Conservation (phyloP, 1,284 basidiomycete species). For the Melampsora occidentalis region DNA sequence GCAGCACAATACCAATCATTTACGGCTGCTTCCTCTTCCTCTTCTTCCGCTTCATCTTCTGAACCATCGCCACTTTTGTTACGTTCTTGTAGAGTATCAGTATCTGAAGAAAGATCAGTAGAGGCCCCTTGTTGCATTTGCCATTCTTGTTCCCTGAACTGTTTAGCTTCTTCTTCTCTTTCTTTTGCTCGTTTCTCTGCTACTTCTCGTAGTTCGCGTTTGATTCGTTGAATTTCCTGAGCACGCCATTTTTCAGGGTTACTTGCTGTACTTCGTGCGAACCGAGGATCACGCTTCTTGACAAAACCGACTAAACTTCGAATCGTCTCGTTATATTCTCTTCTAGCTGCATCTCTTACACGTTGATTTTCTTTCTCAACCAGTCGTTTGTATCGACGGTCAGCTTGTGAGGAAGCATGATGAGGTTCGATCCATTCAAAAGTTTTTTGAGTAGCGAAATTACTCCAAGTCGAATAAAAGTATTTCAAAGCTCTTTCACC, state of each 20-base stretch:
- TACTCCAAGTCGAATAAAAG: slow-evolving; percentile 85
- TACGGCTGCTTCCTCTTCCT: slow-evolving; percentile 46
- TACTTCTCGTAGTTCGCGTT: slow-evolving; percentile 47
- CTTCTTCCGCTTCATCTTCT: slow-evolving; percentile 63
- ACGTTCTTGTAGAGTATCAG: slow-evolving; percentile 28
- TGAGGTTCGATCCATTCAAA: slow-evolving; percentile 87
- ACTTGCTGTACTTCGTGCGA: slow-evolving; percentile 53
- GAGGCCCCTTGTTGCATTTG: slow-evolving; percentile 46
- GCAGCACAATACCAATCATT: slow-evolving; percentile 84
- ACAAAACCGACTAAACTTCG: slow-evolving; percentile 80
- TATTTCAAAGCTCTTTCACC: slow-evolving; percentile 47
- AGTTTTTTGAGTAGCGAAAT: slow-evolving; percentile 82
- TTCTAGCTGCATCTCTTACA: slow-evolving; percentile 75
- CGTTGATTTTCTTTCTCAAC: slow-evolving; percentile 98
- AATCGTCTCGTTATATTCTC: slow-evolving; percentile 90
- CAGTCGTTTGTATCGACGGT: slow-evolving; percentile 77
- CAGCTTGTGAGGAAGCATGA: slow-evolving; percentile 78
- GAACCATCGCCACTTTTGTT: slow-evolving; percentile 64
- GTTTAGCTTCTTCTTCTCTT: slow-evolving; percentile 48
- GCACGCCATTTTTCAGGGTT: slow-evolving; percentile 49
- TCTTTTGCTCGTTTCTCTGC: slow-evolving; percentile 48
- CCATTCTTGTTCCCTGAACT: slow-evolving; percentile 52
- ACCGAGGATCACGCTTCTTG: slow-evolving; percentile 89
- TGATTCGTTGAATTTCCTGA: slow-evolving; percentile 36
- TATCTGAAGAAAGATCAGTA: slow-evolving; percentile 47